Conservation (phyloP, 148 eudicot species). For the Vaccinium corymbosum region DNA sequence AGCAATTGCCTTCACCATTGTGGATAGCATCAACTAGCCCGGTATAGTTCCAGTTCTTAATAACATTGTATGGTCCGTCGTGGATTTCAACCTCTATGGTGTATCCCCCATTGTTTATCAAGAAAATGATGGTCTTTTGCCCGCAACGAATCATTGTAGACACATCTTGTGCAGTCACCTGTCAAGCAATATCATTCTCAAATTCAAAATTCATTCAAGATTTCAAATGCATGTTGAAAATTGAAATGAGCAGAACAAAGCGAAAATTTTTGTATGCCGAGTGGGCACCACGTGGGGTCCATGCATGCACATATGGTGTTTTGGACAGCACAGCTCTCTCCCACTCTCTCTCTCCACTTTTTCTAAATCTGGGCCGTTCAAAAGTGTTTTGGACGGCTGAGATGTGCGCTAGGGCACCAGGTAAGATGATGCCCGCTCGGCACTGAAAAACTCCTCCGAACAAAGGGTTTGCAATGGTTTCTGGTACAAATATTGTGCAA, state of each 20-base stretch:
- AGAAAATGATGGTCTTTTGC: constrained; percentile 14
- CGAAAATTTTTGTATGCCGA: too few species aligned
- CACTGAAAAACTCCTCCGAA: neutral
- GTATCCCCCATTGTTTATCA: constrained; percentile 16
- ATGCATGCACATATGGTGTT: too few species aligned
- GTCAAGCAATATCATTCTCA: neutral
- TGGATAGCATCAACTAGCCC: constrained; percentile 11
- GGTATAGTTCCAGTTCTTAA: constrained; percentile 17
- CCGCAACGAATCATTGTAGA: constrained; percentile 15
- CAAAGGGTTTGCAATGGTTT: neutral
- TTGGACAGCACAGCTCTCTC: too few species aligned
- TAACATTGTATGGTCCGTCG: constrained; percentile 15
- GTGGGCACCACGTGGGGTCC: too few species aligned
- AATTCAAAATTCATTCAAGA: neutral
- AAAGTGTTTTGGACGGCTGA: too few species aligned
- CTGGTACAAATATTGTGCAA: too few species aligned
- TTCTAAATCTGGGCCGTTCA: too few species aligned
- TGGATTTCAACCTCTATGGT: constrained; percentile 17
- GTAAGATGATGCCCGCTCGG: too few species aligned
- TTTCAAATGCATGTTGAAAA: neutral
- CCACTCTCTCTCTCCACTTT: too few species aligned
- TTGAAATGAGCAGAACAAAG: neutral
- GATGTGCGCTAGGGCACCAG: too few species aligned
- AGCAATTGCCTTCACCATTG: constrained; percentile 18
- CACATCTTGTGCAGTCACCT: constrained; percentile 20